Evolutionary conservation across 2,329 filamentous ascomycete genomes (phyloP).

Genomic region (Diatrype stigma): DNA sequence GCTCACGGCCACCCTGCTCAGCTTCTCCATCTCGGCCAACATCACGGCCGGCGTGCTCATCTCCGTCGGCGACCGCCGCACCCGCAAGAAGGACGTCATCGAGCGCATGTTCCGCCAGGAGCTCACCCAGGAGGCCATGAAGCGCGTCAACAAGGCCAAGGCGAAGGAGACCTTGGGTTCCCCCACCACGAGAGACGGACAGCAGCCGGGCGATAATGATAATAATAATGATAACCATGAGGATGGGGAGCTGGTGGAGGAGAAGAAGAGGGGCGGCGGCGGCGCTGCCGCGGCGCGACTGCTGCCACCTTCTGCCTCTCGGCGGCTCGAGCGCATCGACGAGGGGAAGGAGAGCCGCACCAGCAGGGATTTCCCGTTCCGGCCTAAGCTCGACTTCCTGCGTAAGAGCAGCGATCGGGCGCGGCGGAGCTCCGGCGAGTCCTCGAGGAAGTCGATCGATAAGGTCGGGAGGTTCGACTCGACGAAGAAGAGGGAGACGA

Average conservation of each 20-base stretch:
- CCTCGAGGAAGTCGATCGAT: background rate
- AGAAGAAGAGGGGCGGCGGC: background rate
- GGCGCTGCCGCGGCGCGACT: no score
- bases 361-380: background rate
- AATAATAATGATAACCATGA: no score
- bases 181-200: no score
- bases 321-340: background rate
- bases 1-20: constrained; percentile 76
- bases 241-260: background rate
- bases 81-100: constrained; percentile 81
- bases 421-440: background rate
- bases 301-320: no score
- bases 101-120: constrained; percentile 73
- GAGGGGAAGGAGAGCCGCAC: background rate
- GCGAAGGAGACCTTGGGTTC: background rate
- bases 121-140: constrained; percentile 54
- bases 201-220: background rate
- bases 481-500: no score
- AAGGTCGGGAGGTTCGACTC: background rate
- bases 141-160: background rate
- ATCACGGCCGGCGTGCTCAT: constrained; percentile 74
- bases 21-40: constrained; percentile 73
- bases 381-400: background rate
- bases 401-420: background rate
- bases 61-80: constrained; percentile 68